Base-by-base conservation (phyloP, 441 rosid species). In the Gossypium laxum region DNA sequence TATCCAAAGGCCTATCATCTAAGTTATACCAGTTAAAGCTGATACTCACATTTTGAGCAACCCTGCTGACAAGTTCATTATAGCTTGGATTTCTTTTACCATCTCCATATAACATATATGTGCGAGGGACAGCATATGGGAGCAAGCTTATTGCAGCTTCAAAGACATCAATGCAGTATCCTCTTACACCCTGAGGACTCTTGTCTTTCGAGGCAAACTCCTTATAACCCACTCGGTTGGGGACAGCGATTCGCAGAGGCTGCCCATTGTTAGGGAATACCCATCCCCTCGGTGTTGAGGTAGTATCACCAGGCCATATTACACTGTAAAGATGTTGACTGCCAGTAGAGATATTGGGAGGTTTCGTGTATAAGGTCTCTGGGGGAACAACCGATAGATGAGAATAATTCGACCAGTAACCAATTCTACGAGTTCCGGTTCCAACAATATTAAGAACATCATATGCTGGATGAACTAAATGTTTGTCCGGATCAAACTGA, bases 81-180 rank as follows among this genome's bases (percentile, higher is more conserved):
- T 89, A 93, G 7, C 15, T 65, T 5, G 97, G 98, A 71, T 85
- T 91, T 69, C 76, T 68, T 73, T 83, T 69, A 58, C 97, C 96
- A 47, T 88, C 82, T 52, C 97, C 98, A 22, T 71, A 81, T 55
- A 88, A 65, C 22, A 90, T 70, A 72, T 87, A 93, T 10, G 70
- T 83, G 75, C 14, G 91, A n/a, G 91, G 96, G 57, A 91, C 97
- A 4, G 96, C 85, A 85, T 94, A 91, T 2, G 91, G 89, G 60
- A 94, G 87, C 87, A 94, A 84, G 66, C 74, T 82, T 60, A 94
- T 59, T 2, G 97, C 98, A 32, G 93, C 89, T 80, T 91, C 97
- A 73, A 94, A 94, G 62, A 94, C 85, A 78, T 94, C 98, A 12
- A 94, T 88, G 69, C 97, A 88, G 76, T 73, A 91, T 76, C 98